Conservation (phyloP, 2,329 filamentous ascomycete genomes). For the Cyanodermella asteris region DNA sequence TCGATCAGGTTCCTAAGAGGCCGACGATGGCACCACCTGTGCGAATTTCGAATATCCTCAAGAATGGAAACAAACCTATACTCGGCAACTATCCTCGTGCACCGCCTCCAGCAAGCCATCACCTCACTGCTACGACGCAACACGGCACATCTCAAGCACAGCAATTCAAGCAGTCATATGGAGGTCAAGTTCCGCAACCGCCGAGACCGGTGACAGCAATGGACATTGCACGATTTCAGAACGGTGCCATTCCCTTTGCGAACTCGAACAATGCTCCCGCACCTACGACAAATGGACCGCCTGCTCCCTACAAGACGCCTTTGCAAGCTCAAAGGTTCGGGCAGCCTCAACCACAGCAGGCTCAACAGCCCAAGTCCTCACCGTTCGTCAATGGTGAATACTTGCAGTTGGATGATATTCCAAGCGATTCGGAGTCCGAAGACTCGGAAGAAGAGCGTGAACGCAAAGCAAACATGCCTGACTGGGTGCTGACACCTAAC, state of each 20-base stretch:
- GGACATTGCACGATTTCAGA: slow-evolving; percentile 74
- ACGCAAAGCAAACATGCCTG: slow-evolving; percentile 33
- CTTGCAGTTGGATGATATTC: slow-evolving; percentile 84
- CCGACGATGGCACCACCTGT: slow-evolving; percentile 66
- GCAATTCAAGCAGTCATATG: slow-evolving; percentile 40
- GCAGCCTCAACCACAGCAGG: slow-evolving; percentile 2
- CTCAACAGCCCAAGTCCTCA: slow-evolving; percentile 35
- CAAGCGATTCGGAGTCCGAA: slow-evolving; percentile 82
- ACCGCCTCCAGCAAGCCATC: slow-evolving; percentile 9
- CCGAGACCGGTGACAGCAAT: slow-evolving; percentile 44
- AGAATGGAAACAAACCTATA: slow-evolving; percentile 23
- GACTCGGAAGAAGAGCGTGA: slow-evolving; percentile 39
- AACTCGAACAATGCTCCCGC: slow-evolving; percentile 38
- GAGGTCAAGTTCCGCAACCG: no score
- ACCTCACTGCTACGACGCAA: slow-evolving; percentile 5
- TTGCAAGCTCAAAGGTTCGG: slow-evolving; percentile 10
- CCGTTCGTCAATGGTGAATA: slow-evolving; percentile 76
- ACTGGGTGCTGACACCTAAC: slow-evolving; percentile 77
- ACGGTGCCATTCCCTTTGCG: slow-evolving; percentile 75
- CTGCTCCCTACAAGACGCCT: slow-evolving; percentile 41
- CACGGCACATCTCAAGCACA: slow-evolving; percentile 37
- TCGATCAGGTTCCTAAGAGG: no score
- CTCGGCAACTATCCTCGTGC: slow-evolving; percentile 17
- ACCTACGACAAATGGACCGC: no score
- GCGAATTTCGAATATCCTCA: slow-evolving; percentile 53